Conservation (phyloP, 331 rosid species). For the Rhamnella rubrinervis region DNA sequence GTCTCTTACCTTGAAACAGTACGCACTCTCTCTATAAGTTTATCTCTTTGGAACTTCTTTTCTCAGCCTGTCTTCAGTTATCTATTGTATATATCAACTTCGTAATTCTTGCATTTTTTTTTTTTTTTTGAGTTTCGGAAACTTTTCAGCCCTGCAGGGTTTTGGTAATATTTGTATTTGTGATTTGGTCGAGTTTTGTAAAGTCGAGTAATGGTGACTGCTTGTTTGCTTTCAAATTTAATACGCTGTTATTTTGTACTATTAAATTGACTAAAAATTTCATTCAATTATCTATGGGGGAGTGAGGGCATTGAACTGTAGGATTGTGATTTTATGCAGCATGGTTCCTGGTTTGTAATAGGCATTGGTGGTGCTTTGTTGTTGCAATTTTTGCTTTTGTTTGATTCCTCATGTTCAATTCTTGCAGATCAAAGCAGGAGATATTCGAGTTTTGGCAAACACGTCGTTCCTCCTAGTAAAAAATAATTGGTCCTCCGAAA, state of each 20-base stretch:
- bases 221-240: neutral
- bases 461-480: slow-evolving; percentile 68
- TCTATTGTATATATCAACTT: neutral
- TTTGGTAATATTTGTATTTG: too few species aligned
- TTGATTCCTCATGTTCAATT: slow-evolving; percentile 20
- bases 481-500: slow-evolving; percentile 87
- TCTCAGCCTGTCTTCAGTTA: neutral
- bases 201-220: neutral
- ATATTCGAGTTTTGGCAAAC: slow-evolving; percentile 65
- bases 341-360: too few species aligned
- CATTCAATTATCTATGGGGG: neutral
- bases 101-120: neutral
- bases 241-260: too few species aligned
- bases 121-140: too few species aligned
- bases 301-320: too few species aligned
- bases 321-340: too few species aligned
- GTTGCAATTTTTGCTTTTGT: neutral
- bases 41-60: neutral
- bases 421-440: slow-evolving; percentile 72
- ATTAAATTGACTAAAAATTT: too few species aligned
- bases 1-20: slow-evolving; percentile 77
- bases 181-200: slow-evolving; percentile 1
- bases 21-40: slow-evolving; percentile 18
- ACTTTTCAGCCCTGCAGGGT: too few species aligned
- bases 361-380: too few species aligned